A percentile compares a stretch with the other conserved stretches of the same genome.
Conservation (phyloP, 441 rosid genomes). For the Arabidopsis lyrata region DNA sequence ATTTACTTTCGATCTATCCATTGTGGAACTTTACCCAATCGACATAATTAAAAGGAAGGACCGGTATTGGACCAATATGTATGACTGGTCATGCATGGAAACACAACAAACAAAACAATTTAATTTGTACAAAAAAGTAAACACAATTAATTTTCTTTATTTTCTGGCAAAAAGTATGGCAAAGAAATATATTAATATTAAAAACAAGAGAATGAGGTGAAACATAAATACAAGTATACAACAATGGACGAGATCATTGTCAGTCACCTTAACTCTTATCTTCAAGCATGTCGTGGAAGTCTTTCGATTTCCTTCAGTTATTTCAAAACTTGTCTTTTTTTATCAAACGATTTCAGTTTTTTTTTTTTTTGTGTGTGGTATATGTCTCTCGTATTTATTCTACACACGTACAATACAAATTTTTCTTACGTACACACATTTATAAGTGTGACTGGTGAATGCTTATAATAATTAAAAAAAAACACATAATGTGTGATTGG, state of each 20-base stretch:
- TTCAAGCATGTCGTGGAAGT: neutral
- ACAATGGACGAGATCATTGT: neutral
- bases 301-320: neutral
- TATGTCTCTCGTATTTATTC: neutral
- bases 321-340: neutral
- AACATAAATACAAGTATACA: no score
- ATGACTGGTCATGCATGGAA: neutral
- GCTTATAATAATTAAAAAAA: neutral
- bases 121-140: neutral
- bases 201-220: no score
- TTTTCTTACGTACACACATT: neutral
- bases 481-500: neutral
- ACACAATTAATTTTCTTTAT: no score
- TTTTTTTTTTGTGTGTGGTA: neutral
- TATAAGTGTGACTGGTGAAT: neutral
- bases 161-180: no score
- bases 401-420: neutral
- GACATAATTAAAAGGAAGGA: constrained; percentile 1
- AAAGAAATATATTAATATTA: no score
- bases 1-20: neutral
- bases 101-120: neutral
- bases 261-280: neutral
- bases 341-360: no score
- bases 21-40: neutral
- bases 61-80: neutral